A percentile compares a stretch with the other conserved stretches of the same genome.
Conservation (phyloP, 1,139 yeast species). For the Petasospora fabianii region DNA sequence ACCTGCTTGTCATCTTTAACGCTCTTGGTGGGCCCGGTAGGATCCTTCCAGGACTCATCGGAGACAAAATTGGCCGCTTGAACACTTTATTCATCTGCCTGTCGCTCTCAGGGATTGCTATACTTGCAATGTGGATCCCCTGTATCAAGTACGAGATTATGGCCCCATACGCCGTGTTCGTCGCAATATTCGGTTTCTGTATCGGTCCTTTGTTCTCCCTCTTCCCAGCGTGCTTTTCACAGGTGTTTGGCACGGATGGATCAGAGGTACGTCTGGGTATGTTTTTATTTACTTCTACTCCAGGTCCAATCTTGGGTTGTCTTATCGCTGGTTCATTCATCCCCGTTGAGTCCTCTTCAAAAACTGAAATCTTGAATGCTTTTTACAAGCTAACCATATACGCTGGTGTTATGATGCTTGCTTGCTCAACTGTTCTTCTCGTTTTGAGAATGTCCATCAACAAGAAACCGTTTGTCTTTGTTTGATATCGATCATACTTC, state of each 20-base stretch:
- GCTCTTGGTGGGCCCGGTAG: constrained; percentile 24
- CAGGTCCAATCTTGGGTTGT: constrained; percentile 23
- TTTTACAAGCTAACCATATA: constrained; percentile 17
- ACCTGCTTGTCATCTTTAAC: constrained; percentile 20
- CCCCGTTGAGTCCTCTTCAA: constrained; percentile 11
- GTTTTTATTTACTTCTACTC: constrained; percentile 17
- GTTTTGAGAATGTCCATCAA: constrained; percentile 16
- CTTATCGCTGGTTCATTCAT: constrained; percentile 25
- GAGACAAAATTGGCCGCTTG: constrained; percentile 22
- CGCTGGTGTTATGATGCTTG: constrained; percentile 20
- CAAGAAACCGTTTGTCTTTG: constrained; percentile 14
- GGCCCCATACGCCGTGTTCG: constrained; percentile 15
- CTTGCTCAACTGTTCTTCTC: constrained; percentile 8
- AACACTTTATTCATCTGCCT: constrained; percentile 16
- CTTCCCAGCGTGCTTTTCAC: constrained; percentile 23
- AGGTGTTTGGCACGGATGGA: constrained; percentile 21
- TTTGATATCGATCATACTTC: constrained; percentile 7
- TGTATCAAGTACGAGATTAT: constrained; percentile 14
- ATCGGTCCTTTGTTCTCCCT: constrained; percentile 22
- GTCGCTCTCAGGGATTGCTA: constrained; percentile 6
- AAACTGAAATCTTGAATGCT: constrained; percentile 7
- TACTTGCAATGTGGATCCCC: constrained; percentile 21
- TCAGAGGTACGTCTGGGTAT: constrained; percentile 20
- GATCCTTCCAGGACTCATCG: constrained; percentile 18
- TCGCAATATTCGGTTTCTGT: constrained; percentile 20